Conservation (phyloP, 1,284 basidiomycete species). For the Phlebopus sp. region DNA sequence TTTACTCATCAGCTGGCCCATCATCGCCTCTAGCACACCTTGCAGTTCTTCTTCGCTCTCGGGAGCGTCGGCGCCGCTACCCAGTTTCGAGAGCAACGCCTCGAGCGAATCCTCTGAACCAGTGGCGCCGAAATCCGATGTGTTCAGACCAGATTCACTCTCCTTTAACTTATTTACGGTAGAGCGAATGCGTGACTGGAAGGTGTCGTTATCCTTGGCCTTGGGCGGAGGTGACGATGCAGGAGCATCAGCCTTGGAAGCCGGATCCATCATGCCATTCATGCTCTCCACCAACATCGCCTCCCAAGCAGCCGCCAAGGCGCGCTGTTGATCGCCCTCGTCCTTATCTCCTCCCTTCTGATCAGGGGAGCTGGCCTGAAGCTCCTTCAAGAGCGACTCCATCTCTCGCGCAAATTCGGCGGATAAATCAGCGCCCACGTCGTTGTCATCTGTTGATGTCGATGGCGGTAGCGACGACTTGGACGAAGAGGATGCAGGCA, state of each 20-base stretch:
- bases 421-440: conserved; percentile 24
- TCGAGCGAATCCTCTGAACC: conserved; percentile 21
- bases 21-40: conserved; percentile 83
- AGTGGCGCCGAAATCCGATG: conserved; percentile 16
- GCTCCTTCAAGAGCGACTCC: conserved; percentile 75
- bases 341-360: conserved; percentile 10
- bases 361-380: conserved; percentile 11
- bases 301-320: conserved; percentile 70
- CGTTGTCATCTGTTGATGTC: conserved; percentile 22
- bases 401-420: conserved; percentile 76
- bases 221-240: conserved; percentile 11
- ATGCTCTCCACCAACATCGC: conserved; percentile 72
- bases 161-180: conserved; percentile 82
- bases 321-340: conserved; percentile 31
- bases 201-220: conserved; percentile 31
- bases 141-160: conserved; percentile 58
- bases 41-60: conserved; percentile 31
- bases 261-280: conserved; percentile 45
- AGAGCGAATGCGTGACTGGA: conserved; percentile 22
- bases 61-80: conserved; percentile 33
- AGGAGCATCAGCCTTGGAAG: conserved; percentile 22
- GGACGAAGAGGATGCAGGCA: conserved; percentile 25
- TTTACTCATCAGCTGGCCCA: conserved; percentile 92
- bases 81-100: conserved; percentile 47
- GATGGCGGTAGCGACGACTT: conserved; percentile 29